Evolutionary conservation across 2,329 filamentous ascomycete species (phyloP).

Genomic region (Fusarium fujikuroi): DNA sequence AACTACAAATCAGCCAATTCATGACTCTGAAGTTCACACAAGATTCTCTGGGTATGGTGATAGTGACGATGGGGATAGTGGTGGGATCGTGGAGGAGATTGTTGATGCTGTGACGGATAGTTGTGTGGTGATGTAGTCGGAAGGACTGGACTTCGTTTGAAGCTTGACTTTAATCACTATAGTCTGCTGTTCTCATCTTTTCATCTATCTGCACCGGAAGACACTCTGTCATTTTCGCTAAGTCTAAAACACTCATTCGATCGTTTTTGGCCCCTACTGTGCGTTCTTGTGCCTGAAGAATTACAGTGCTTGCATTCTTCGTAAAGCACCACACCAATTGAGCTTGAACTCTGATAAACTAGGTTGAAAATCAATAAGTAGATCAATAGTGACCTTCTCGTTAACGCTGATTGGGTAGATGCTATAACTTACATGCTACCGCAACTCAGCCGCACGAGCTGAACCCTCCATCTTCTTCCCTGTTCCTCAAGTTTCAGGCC

Average conservation of each 20-base stretch:
- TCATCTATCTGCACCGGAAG: not conserved
- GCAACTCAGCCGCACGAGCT: not conserved
- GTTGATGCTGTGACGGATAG: not conserved
- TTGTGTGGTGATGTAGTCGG: not conserved
- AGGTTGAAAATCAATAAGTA: not conserved
- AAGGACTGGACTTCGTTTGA: not conserved
- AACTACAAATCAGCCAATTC: not conserved
- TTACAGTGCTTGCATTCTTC: not conserved
- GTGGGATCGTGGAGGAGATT: not conserved
- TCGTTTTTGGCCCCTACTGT: not conserved
- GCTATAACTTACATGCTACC: not conserved
- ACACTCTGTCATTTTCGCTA: not conserved
- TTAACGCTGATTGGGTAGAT: not conserved
- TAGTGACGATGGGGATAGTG: not conserved
- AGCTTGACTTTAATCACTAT: too few species aligned
- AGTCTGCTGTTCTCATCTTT: not conserved
- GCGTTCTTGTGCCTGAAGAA: not conserved
- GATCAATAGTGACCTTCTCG: not conserved
- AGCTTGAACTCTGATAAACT: not conserved
- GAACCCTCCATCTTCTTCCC: not conserved
- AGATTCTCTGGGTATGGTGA: not conserved
- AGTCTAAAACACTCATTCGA: not conserved
- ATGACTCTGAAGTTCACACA: not conserved
- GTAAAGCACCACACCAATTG: not conserved
- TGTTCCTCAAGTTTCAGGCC: not conserved